Base-by-base conservation (phyloP, 2,329 filamentous ascomycete genomes). In the Pseudomassariella vexata region DNA sequence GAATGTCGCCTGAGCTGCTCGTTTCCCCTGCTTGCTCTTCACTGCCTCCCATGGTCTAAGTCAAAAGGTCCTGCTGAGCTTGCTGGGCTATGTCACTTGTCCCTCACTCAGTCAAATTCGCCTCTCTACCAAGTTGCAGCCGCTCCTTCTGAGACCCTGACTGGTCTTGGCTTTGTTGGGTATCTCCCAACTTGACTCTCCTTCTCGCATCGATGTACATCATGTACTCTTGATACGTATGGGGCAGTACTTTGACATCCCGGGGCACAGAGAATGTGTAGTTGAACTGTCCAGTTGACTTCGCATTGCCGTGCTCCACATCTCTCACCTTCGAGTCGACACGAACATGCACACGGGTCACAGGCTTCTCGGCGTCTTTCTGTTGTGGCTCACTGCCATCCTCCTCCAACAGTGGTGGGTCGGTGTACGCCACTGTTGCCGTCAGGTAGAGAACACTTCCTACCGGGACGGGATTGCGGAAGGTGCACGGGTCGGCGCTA, bases 361-460 rank as follows among this genome's bases (percentile, higher is more conserved):
- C 31, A 3, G 55, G 56, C 2, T 45, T 42, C 5, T 37, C 28
- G 6, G 46, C 19, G 26, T 55, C 45, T 5, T 32, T 35, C 29
- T 53, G 50, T 14, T 35, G 17, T 9, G 51, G 47, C 38, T 52
- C 49, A 14, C 75, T 80, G 45, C 71, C 75, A 39, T 65, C 65
- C 18, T 58, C 59, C 15, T 62, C 59, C 4, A 58, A 42, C 11
- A 65, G 41, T 3, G 58, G 57, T 34, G 78, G 77, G 42, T 86
- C 82, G 0, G 82, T 85, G 50, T 83, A 86, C 0, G 81, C 77
- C 4, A 86, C 71, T 0, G 75, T 81, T 0, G 82, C 79, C 1
- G 76, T 81, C n/a, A 85, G 63, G 45, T 87, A 87, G 6, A 86
- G 60, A 10, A 86, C 82, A 39, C 77, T 82, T 30, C 82, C 82